phyloP scores from a whole-genome alignment of 2,329 filamentous ascomycete species.

The Diaporthe caulivora region DNA sequence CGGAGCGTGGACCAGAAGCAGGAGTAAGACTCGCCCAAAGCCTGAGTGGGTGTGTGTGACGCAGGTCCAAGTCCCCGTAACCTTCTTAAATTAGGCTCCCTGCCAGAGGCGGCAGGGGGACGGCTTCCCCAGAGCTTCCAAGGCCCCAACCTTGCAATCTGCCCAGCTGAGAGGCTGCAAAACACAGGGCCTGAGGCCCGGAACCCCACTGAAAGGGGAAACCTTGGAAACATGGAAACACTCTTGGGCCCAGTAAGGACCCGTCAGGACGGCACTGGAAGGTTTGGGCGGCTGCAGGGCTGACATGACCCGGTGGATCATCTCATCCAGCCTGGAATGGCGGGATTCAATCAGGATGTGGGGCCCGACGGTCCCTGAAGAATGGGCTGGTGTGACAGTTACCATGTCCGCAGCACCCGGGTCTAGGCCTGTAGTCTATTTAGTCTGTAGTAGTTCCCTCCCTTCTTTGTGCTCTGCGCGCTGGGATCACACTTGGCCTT shows the following conservation, averaged over 20 bases:
- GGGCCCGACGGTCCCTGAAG: conserved; percentile 1
- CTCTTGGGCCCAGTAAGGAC: not conserved
- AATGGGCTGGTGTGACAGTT: conserved; percentile 5
- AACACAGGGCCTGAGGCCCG: conserved; percentile 21
- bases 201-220: conserved; percentile 10
- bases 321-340: conserved; percentile 29
- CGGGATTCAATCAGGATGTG: conserved; percentile 21
- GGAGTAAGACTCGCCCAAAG: not conserved
- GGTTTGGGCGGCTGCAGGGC: conserved; percentile 19
- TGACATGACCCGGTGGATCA: conserved; percentile 20
- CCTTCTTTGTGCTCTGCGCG: too few species aligned
- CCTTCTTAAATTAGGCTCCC: conserved; percentile 27
- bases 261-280: not conserved
- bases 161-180: not conserved
- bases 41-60: too few species aligned
- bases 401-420: too few species aligned
- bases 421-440: too few species aligned
- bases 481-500: too few species aligned
- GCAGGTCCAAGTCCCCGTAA: conserved; percentile 19
- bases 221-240: not conserved
- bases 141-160: not conserved
- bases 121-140: conserved; percentile 20
- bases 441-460: too few species aligned
- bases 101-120: conserved; percentile 4
- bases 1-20: not conserved